Base-by-base conservation (phyloP, 1,284 basidiomycete genomes). In the Cutaneotrichosporon sp. region DNA sequence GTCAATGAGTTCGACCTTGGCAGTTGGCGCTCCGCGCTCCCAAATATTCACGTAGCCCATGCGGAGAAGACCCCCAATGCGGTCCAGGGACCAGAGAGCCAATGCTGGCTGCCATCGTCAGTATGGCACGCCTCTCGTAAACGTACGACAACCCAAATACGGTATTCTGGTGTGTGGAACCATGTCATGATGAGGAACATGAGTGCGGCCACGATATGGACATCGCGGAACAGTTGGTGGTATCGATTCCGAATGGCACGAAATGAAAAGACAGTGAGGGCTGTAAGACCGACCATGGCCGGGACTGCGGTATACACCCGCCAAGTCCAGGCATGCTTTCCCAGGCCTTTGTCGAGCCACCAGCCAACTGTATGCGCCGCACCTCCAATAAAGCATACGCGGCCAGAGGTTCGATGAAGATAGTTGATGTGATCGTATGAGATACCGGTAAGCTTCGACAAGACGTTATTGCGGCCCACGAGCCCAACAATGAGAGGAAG, bases 401-500 rank as follows among this genome's bases (percentile, higher is more conserved):
- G 53, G 4, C 65, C 67, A 0, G 65, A 57, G 1, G 66, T 63
- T 37, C 66, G 63, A 51, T 71, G 68, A 9, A 71, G 53, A 43
- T 57, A 71, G 53, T 69, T 68, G 34, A 71, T 61, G 75, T 81
- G 82, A 52, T 84, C 82, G 60, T 80, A 82, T 44, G 79, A 75
- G 32, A 84, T 69, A 2, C 83, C 82, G 2, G 82, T 84, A 81
- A 50, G 52, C 82, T 82, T 75, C 5, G 82, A 79, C 10, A 86
- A 72, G 17, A 81, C 48, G 48, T 85, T 85, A 64, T 86, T 84
- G 65, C 82, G 82, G 46, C 81, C 82, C 0, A 82, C 83, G 10
- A 86, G 77, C 3, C 77, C 81, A 0, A 80, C 78, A 59, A 85
- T 76, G 20, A 86, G 68, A 0, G 83, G 81, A 1, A 84, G 64